phyloP scores from a whole-genome alignment of 78 protist genomes.

The Chrysochromulina parva region DNA sequence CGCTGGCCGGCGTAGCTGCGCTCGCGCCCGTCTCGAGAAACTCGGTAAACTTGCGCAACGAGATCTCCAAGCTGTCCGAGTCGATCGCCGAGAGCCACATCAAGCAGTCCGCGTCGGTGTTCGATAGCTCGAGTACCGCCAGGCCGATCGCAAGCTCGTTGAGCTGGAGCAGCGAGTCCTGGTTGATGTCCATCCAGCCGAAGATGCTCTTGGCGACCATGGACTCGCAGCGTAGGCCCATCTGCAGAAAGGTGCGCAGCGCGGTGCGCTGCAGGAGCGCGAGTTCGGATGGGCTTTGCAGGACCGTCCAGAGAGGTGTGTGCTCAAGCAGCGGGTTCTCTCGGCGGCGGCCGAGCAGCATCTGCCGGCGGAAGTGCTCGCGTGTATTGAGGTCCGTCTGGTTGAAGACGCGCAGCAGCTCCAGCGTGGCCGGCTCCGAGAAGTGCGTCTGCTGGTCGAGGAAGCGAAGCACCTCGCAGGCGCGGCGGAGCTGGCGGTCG shows the following conservation, averaged over 20 bases:
- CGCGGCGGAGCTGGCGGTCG: not conserved
- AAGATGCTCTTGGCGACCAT: not conserved
- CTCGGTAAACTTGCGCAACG: not conserved
- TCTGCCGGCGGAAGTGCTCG: not conserved
- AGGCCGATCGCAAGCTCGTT: not conserved
- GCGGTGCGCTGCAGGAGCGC: not conserved
- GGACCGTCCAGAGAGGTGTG: not conserved
- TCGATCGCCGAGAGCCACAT: not conserved
- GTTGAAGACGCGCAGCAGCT: not conserved
- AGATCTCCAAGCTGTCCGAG: not conserved
- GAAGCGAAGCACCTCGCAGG: not conserved
- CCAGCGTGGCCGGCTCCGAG: not conserved
- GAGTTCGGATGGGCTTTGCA: not conserved
- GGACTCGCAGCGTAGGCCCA: not conserved
- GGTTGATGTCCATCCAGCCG: not conserved
- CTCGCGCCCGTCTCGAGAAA: not conserved
- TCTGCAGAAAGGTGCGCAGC: not conserved
- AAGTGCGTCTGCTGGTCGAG: conserved; percentile 40
- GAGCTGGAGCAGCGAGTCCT: not conserved
- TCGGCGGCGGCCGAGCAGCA: not conserved
- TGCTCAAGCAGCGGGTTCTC: not conserved
- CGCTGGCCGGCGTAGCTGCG: too few relatives aligned
- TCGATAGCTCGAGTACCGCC: not conserved
- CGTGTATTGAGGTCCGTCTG: not conserved
- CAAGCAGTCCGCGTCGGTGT: not conserved